Base-by-base conservation (phyloP, 495 filamentous ascomycete species). In the Penicillium argentinense region DNA sequence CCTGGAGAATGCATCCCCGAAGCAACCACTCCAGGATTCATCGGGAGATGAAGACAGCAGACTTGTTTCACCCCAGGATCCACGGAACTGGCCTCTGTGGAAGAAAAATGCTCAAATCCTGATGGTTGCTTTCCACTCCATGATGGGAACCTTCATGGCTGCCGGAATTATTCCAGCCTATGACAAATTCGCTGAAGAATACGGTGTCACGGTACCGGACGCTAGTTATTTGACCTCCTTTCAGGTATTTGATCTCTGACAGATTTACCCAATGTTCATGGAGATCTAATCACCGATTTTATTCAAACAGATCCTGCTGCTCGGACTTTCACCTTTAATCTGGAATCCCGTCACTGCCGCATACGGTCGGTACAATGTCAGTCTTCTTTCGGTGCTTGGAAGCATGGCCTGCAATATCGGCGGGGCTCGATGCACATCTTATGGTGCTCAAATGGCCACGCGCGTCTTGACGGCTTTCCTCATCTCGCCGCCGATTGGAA, bases 41-140 rank as follows among this genome's bases (percentile, higher is more conserved):
- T 36, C 33, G 7, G 40, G 48, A 7, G 22, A 48, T 22, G 13
- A 34, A 42, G 12, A 29, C 21, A 34, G 23, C 33, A 27, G n/a
- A n/a, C n/a, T n/a, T 9, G 37, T 42, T 1, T 46, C 49, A 18
- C 51, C 46, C 19, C 45, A 50, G 9, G 53, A 65, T 14, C 64
- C 64, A 11, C 44, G 26, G 7, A 66, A 62, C 34, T 66, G 58
- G 62, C 50, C 62, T 0, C 23, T 21, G 3, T 63, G 56, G 60
- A 68, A 68, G 53, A 68, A 62, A 24, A 57, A 68, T 37, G 48
- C 54, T 5, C 60, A 64, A 16, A 68, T 66, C n/a, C 12, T 64
- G 1, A 64, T 69, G 66, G 59, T 69, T 1, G 59, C 66, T 6
- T 67, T 69, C 32, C 66, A 66, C 49, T 64, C 66, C 5, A 63